Evolutionary conservation across 176 grass and related monocot species (phyloP), one percentile per base, ranked within the genome.

Genomic region (Ampelocalamus luodianensis): DNA sequence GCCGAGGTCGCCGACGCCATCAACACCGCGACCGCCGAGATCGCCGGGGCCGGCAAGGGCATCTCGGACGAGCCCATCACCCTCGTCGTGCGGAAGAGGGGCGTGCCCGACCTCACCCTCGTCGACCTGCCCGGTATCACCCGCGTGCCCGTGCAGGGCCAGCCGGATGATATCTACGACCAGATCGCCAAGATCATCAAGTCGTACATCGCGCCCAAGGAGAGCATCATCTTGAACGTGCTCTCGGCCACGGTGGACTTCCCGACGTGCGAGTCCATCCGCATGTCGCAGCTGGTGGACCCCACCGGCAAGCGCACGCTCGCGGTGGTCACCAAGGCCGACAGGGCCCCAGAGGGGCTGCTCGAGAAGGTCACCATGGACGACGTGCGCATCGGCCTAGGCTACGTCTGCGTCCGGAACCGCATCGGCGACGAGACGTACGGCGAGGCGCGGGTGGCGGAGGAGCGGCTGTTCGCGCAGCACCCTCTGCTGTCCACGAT

Each of bases 171-270:
- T 71, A 95, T 92, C 66, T 92, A 92, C 13, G 90, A 95, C 15
- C 88, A 95, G 69, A 83, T 95, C 1, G 67, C 93, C 0, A 29
- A 5, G 6, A 95, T 95, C 44, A 95, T 92, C 8, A 81, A 1
- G 1, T 43, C 82, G 26, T 95, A 92, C 66, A 95, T 95, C 6
- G 1, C 82, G 0, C 90, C 93, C 0, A 88, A 92, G 5, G 93
- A 95, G 61, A 95, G 90, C 74, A 95, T 94, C 20, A 94, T 95
- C 38, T 18, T 95, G 0, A 92, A 95, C 72, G 90, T 95, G 22
- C 82, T 95, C 5, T 84, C 90, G 0, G 88, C 93, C 13, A 84
- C 82, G 0, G 90, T 95, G 0, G 93, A 92, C 82, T 95, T 95
- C 62, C 85, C 93, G 0, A 95, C 93, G 18, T 92, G 93, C 74